Base-by-base conservation (phyloP, 768 basidiomycete genomes). In the Omphalotus guepiniiformis region DNA sequence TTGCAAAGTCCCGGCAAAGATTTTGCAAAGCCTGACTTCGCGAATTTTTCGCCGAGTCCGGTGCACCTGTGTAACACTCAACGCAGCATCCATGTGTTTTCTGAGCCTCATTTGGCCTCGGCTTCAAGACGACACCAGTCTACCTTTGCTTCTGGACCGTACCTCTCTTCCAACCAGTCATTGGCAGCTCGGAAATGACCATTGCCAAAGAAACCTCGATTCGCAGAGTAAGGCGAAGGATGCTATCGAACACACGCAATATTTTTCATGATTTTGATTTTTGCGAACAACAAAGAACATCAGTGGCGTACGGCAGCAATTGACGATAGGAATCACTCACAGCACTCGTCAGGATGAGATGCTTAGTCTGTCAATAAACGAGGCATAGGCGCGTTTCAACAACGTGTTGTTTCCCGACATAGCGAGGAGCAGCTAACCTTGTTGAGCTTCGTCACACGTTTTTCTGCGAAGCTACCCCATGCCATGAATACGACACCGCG, bases 151-250 rank as follows among this genome's bases (percentile, higher is more conserved):
- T 80, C 82, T 21, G 70, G 55, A 5, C 93, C 93, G 58, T 96
- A 94, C 56, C 80, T 82, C 48, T 74, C 59, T 61, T 79, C 78
- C 21, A 97, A 69, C 94, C 94, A 97, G 46, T 84, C 77, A 60
- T 96, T 95, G 35, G 92, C 88, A 49, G 77, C 70, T 58, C 74
- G 80, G 70, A 97, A 97, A 67, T 96, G 94, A 41, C 80, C 81
- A 62, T 93, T 94, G 40, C 90, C 92, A 53, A 90, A 63, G 70
- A 94, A 96, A 8, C 93, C 93, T 48, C 75, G 75, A 53, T 76
- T 66, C 3, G 86, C 93, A 44, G 86, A 83, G 15, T 82, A 67
- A 5, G 93, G 93, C 23, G 87, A 91, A 15, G 93, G 93, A 66
- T 96, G 93, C 79, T 88, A 65, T 26, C 56, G 36, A 64, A 56